Conservation (phyloP, 1,284 basidiomycete species). For the Somion occarium region DNA sequence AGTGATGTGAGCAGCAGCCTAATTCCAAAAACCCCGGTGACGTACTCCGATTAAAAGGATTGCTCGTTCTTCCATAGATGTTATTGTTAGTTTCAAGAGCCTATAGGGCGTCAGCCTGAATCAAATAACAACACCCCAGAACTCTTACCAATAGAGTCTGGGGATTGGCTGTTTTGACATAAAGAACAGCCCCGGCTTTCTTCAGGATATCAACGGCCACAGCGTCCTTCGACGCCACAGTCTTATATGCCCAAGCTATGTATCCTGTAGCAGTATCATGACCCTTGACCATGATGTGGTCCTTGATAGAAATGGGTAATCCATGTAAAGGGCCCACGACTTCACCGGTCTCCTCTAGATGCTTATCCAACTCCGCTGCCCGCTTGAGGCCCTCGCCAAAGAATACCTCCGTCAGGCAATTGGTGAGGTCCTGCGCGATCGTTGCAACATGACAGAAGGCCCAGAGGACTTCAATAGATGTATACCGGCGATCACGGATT, state of each 20-base stretch:
- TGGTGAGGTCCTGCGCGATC: slow-evolving; percentile 36
- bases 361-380: slow-evolving; percentile 46
- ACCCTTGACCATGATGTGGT: slow-evolving; percentile 46
- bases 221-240: slow-evolving; percentile 37
- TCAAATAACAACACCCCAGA: slow-evolving; percentile 5
- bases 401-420: slow-evolving; percentile 57
- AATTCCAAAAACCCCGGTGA: slow-evolving; percentile 5
- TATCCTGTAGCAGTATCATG: slow-evolving; percentile 47
- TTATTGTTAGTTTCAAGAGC: slow-evolving; percentile 47
- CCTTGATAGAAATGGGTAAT: slow-evolving; percentile 52
- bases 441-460: slow-evolving; percentile 33
- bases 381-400: slow-evolving; percentile 46
- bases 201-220: slow-evolving; percentile 43
- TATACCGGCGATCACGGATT: slow-evolving; percentile 27
- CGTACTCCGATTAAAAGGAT: slow-evolving; percentile 47
- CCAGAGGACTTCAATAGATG: slow-evolving; percentile 29
- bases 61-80: slow-evolving; percentile 46
- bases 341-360: slow-evolving; percentile 39
- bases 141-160: slow-evolving; percentile 43
- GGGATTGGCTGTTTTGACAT: slow-evolving; percentile 54
- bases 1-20: not conserved
- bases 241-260: slow-evolving; percentile 44
- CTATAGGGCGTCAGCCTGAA: slow-evolving; percentile 18
- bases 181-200: slow-evolving; percentile 51
- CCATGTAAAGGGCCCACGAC: slow-evolving; percentile 60